Percentiles rank a stretch among this genome's conserved stretches.
Conservation (phyloP, 495 filamentous ascomycete genomes). For the Xylaria intraflava region DNA sequence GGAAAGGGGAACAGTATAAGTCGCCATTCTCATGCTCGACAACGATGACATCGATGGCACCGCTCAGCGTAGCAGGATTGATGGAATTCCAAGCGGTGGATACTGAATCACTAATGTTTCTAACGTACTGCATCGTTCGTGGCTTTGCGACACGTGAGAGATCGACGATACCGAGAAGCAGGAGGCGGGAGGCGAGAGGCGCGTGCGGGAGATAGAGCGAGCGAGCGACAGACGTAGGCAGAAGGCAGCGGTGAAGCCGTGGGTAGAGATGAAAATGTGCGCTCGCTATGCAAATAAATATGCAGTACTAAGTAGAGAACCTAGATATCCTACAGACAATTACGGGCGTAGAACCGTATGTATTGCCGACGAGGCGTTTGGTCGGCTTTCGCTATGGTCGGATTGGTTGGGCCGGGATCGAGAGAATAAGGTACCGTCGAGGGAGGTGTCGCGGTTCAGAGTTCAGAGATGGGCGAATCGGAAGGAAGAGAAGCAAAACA, state of each 20-base stretch:
- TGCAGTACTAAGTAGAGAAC: not conserved
- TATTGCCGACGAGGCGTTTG: no score
- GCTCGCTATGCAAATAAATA: not conserved
- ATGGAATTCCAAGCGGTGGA: conserved; percentile 99
- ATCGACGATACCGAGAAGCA: not conserved
- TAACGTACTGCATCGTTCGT: conserved; percentile 87
- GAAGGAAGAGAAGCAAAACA: no score
- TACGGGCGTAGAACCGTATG: no score
- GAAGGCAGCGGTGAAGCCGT: not conserved
- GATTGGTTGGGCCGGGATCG: no score
- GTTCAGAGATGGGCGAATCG: no score
- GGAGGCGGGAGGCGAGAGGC: not conserved
- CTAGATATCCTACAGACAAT: not conserved
- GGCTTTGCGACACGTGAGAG: not conserved
- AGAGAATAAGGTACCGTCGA: no score
- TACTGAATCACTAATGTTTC: conserved; percentile 90
- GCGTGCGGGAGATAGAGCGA: not conserved
- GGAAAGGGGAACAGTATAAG: conserved; percentile 88
- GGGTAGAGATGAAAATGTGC: not conserved
- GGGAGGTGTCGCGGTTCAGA: no score
- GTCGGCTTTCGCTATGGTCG: no score
- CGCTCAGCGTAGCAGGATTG: conserved; percentile 94
- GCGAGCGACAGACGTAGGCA: not conserved
- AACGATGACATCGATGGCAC: conserved; percentile 98
- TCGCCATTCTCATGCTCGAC: conserved; percentile 93